A percentile compares a stretch with the other conserved stretches of the same genome.
phyloP scores from a whole-genome alignment of 352 stramenopile genomes.

The Porosira glacialis region DNA sequence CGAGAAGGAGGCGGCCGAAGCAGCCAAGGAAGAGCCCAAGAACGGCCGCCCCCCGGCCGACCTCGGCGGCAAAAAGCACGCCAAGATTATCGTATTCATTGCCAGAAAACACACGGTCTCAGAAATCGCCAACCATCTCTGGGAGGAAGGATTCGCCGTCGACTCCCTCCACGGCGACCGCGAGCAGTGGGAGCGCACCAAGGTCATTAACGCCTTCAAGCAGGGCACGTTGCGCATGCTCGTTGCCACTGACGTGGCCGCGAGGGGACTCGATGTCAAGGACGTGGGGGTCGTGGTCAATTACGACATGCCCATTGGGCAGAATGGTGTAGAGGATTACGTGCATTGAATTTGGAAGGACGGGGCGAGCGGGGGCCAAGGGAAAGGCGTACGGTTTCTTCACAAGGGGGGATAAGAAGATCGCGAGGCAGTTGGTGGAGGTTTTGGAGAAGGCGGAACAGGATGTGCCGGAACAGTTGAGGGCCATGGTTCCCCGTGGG shows the following conservation, averaged over 20 bases:
- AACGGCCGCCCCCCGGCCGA: too few relatives aligned
- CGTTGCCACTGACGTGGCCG: conserved; percentile 91
- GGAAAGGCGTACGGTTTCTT: conserved; percentile 96
- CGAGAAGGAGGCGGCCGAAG: conserved; percentile 91
- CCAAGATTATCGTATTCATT: conserved; percentile 99
- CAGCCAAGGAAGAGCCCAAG: too few relatives aligned
- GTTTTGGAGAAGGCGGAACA: conserved; percentile 95
- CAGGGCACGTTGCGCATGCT: conserved; percentile 74
- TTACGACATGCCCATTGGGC: conserved; percentile 92
- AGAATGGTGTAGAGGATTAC: conserved; percentile 99
- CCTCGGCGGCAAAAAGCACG: conserved; percentile 79
- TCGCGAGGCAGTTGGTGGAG: conserved; percentile 94
- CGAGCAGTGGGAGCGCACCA: conserved; percentile 88
- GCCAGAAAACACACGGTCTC: conserved; percentile 99
- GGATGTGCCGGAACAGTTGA: conserved; percentile 89
- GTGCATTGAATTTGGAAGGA: conserved; percentile 97
- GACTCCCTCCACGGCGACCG: conserved; percentile 97
- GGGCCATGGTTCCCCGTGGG: too few relatives aligned
- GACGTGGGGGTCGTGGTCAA: conserved; percentile 98
- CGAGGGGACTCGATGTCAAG: conserved; percentile 96
- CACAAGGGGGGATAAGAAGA: conserved; percentile 94
- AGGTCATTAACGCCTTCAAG: conserved; percentile 75
- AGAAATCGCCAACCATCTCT: conserved; percentile 89
- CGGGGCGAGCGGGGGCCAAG: conserved; percentile 94
- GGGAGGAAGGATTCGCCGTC: conserved; percentile 85